Conservation (phyloP, 192 early-diverging fungal genomes). For the Podila epicladia region DNA sequence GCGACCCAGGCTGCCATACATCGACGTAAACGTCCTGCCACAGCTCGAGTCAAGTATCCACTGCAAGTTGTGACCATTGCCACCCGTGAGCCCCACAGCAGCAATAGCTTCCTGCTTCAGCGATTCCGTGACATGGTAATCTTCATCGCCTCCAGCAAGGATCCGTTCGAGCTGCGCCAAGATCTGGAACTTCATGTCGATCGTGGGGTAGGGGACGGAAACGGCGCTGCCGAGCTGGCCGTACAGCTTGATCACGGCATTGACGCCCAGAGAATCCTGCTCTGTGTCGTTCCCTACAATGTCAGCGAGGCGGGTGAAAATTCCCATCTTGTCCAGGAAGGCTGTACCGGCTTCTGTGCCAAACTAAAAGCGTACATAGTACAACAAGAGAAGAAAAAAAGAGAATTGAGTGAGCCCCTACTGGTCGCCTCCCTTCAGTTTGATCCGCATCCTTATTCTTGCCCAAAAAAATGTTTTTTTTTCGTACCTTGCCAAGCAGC, state of each 20-base stretch:
- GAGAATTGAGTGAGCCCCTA: too few relatives aligned
- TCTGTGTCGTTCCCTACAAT: conserved; percentile 16
- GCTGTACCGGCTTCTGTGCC: conserved; percentile 29
- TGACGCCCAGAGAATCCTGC: conserved; percentile 16
- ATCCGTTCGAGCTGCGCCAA: conserved; percentile 25
- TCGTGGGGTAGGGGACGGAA: conserved; percentile 6
- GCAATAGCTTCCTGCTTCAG: conserved; percentile 28
- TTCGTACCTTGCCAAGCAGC: conserved; percentile 32
- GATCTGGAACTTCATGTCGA: conserved; percentile 47
- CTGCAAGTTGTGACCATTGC: conserved; percentile 32
- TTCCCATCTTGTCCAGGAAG: conserved; percentile 28
- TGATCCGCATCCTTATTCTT: not conserved
- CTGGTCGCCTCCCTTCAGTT: too few relatives aligned
- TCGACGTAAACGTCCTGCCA: conserved; percentile 8
- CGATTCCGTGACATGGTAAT: conserved; percentile 16
- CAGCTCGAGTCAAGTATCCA: conserved; percentile 26
- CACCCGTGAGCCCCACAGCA: conserved; percentile 28
- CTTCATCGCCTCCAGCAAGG: conserved; percentile 15
- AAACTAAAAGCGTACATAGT: conserved; percentile 6
- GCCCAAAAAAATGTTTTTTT: not conserved
- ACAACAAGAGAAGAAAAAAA: too few relatives aligned
- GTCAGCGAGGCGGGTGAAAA: conserved; percentile 7
- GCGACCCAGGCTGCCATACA: not conserved
- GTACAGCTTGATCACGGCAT: conserved; percentile 33
- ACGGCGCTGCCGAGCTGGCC: conserved; percentile 28